Base-by-base conservation (phyloP, 2,329 filamentous ascomycete genomes). In the Aspergillus sp. region DNA sequence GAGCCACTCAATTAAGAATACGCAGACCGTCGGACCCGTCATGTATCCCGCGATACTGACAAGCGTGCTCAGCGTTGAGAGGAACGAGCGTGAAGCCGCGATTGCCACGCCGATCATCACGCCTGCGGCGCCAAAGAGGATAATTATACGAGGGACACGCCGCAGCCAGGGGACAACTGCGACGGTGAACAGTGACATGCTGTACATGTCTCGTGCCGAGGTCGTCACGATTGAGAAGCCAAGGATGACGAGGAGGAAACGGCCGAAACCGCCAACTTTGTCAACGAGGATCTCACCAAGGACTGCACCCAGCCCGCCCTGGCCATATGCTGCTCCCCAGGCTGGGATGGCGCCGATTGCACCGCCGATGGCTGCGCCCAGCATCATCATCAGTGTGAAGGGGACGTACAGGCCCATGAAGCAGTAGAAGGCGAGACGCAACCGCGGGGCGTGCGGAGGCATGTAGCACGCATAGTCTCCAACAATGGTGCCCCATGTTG, bases 401-500 rank as follows among this genome's bases (percentile, higher is more conserved):
- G 50, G 50, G 28, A 53, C 13, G 30, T 53, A 53, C 17, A 53
- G 50, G 13, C 50, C 50, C 23, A 53, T 30, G 50, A 53, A 38
- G 50, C 50, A 53, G 50, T 53, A 53, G 3, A 34, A 19, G 50
- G 50, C 50, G 6, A 53, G 50, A 41, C 50, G 50, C 9, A 19
- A 30, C 8, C 50, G 50, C 7, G 50, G 50, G 15, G 50, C 50
- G 28, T 53, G 50, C 15, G 50, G 50, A n/a, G 50, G 50, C 50
- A 53, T 53, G 50, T 53, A 53, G 28, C 50, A 53, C 13, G 50
- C 50, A 30, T 53, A 53, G 50, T 53, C 50, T 30, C 50, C 50
- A n/a, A 53, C 34, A 28, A 53, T 53, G 50, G 50, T 53, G 15
- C 50, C 54, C 50, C 50, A 53, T 30, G 50, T 53, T 30, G 50